Evolutionary conservation across 2,329 filamentous ascomycete genomes (phyloP).

Genomic region (Penicillium sp.): DNA sequence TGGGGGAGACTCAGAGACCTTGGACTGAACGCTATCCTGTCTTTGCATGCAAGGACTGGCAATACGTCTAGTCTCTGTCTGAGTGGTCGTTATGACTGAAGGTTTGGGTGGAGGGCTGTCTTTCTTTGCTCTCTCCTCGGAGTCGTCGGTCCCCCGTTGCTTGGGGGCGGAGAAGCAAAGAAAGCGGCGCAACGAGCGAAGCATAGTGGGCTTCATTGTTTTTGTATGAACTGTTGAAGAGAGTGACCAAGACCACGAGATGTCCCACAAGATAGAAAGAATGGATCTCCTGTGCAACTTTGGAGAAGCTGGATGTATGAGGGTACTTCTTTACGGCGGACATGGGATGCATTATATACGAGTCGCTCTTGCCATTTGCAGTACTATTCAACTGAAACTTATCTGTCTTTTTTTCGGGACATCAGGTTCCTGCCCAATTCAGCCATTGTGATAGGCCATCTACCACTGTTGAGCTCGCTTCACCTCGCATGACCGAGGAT

Average conservation of each 20-base stretch:
- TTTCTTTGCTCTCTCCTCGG: neutral
- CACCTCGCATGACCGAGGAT: neutral
- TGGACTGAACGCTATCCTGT: neutral
- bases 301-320: neutral
- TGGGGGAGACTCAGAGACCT: slow-evolving; percentile 1
- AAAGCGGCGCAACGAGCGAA: slow-evolving; percentile 16
- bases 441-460: neutral
- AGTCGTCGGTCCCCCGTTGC: neutral
- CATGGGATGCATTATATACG: slow-evolving; percentile 1
- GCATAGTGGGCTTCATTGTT: slow-evolving; percentile 5
- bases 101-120: slow-evolving; percentile 10
- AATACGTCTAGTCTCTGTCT: neutral
- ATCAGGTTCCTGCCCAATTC: neutral
- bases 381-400: neutral
- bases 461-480: neutral
- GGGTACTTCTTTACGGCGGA: neutral
- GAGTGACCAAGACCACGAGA: neutral
- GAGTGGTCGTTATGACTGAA: slow-evolving; percentile 2
- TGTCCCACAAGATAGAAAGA: neutral
- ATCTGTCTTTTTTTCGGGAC: neutral
- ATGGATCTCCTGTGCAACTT: neutral
- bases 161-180: slow-evolving; percentile 22
- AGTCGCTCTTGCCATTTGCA: neutral
- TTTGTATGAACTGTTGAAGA: neutral
- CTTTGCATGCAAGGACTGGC: neutral